Base-by-base conservation (phyloP, 768 basidiomycete genomes). In the Sarcomyxa edulis region DNA sequence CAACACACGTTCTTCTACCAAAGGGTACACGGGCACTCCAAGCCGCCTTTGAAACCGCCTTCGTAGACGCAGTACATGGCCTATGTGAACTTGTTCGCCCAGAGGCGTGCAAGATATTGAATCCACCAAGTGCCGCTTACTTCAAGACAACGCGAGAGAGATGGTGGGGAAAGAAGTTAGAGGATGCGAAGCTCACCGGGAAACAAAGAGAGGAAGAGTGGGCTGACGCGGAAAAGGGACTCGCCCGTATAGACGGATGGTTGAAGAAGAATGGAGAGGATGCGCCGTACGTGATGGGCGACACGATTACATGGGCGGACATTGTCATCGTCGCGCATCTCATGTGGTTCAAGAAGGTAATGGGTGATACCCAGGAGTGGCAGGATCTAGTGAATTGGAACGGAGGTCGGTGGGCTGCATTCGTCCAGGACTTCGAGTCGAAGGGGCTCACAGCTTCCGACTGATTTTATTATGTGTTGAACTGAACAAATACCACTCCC, bases 331-430 rank as follows among this genome's bases (percentile, higher is more conserved):
- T 24, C 25, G 20, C 38, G 7, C 32, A 21, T 22, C 11, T 39
- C 6, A 32, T 39, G 7, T 39, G 38, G 38, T 14, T 31, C 29
- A 39, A 14, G 38, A 23, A 21, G 5, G 26, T 39, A n/a, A 31
- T 30, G 12, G 38, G 38, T 5, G 38, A 39, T 14, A 39, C 29
- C 20, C 10, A 32, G 28, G 25, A 39, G 28, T 39, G 38, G 38
- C 31, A 39, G 30, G 38, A 39, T 22, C 22, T 39, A 19, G 25
- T 21, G 21, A 31, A n/a, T 9, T 39, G 38, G 38, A 28, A 39
- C n/a, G 30, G 20, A 31, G 38, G 38, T 9, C 38, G 38, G 11
- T 39, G 38, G 38, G 28, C 31, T 6, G 30, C 15, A 22, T 31
- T 39, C 20, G 11, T 39, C 4, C 23, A 21, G 18, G 29, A 12